Base-by-base conservation (phyloP, 768 basidiomycete species). In the Mrakia frigida region DNA sequence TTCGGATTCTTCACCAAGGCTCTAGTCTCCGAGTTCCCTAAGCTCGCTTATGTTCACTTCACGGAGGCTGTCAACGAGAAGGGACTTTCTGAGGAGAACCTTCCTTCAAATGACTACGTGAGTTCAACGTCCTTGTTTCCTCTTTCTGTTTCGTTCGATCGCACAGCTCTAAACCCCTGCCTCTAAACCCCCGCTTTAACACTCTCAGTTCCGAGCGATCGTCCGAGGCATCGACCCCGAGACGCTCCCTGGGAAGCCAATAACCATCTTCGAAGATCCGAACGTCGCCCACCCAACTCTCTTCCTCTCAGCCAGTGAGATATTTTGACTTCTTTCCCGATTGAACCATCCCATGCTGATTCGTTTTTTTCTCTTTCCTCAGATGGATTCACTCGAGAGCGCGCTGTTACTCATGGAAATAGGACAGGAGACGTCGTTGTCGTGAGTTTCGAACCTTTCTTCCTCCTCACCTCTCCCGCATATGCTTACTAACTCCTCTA, bases 21-120 rank as follows among this genome's bases (percentile, higher is more conserved):
- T 85, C 85, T 71, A 86, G 87, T 74, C 85, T 86, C 82, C 59
- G 65, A 65, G 1, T 84, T 83, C 78, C 85, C 86, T 79, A 84
- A 85, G 37, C 82, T 84, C 33, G 87, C 83, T 70, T 85, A 89
- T 81, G 77, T 90, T 6, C 88, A 89, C 73, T 61, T 74, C 37
- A 39, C 53, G 33, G 71, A 71, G 61, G 39, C 59, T 16, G 68
- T 46, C 7, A 14, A 14, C 43, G 43, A 6, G 43, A 14, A 46
- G 43, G 43, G 43, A 2, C 37, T 39, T 35, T 46, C 68, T 76
- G 74, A 68, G 21, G 35, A 11, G n/a, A 43, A 46, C 43, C 16
- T 60, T 23, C 21, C 59, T 41, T 67, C 39, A 23, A 28, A 33
- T 56, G n/a, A 25, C 9, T 23, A 5, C 9, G 10, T 33, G n/a